Evolutionary conservation across 441 rosid genomes (phyloP), one percentile per base, ranked within the genome.

Genomic region (Aquilaria agallochum): DNA sequence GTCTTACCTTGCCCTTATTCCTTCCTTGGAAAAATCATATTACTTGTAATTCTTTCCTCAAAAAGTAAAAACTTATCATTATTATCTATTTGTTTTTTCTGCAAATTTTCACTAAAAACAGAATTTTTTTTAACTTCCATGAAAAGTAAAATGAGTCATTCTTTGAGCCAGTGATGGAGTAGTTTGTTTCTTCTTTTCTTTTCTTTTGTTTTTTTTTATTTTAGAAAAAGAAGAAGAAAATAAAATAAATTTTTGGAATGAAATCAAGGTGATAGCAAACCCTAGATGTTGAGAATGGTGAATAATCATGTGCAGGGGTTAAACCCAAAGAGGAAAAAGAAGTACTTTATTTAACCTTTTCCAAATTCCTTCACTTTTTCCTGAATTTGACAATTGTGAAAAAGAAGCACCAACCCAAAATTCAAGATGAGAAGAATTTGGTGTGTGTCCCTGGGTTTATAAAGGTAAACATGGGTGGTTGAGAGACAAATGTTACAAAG

Each of bases 381-480:
- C 65, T 61, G 76, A 70, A 59, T 73, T 61, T 64, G 56, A 60
- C 75, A 72, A 46, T 68, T 56, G 72, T 49, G 64, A 53, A 68
- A 59, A 44, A 54, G 46, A 56, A 52, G 62, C 4, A 54, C 33
- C 32, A 59, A 50, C 34, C 58, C 14, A 20, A 45, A 51, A 66
- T 53, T 74, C 45, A 47, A 54, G 79, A 61, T 52, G 1, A 11
- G 68, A 68, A 60, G 54, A 61, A 55, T 69, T 62, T 36, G 11
- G 36, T 45, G 56, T 40, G 73, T 20, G 14, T 53, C 42, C 42
- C 30, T 15, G 44, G 55, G 34, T 53, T 61, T 59, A 58, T 56
- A 58, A 73, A 77, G 70, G 72, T 12, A 55, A 75, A 77, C 52
- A 58, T 63, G 70, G 67, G 72, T 72, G 56, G 69, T 62, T 62